Percentiles rank a stretch among this genome's conserved stretches.
Evolutionary conservation across 257 asterid genomes (phyloP).

Genomic region (Solanum verrucosum): DNA sequence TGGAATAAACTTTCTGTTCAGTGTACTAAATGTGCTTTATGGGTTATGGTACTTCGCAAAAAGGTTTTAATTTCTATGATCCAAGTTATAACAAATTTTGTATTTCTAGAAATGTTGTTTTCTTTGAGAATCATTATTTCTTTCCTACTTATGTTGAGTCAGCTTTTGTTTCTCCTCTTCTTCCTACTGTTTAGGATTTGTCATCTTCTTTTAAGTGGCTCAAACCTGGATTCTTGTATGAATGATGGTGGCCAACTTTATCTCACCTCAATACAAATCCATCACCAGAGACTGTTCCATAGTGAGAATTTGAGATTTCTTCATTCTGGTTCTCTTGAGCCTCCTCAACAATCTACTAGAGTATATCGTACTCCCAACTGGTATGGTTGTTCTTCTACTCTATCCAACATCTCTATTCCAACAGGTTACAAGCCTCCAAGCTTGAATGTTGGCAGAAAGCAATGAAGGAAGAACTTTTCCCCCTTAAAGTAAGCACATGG

Average conservation of each 20-base stretch:
- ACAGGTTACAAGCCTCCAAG: not conserved
- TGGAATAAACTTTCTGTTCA: no score
- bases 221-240: not conserved
- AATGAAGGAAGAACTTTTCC: not conserved
- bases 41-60: not conserved
- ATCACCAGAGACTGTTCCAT: not conserved
- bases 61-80: not conserved
- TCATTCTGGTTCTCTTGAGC: not conserved
- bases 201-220: not conserved
- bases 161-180: not conserved
- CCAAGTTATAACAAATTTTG: no score
- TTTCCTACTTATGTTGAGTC: not conserved
- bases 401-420: not conserved
- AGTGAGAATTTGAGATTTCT: not conserved
- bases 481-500: not conserved
- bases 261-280: not conserved
- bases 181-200: not conserved
- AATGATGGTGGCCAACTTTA: not conserved
- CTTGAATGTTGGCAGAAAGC: not conserved
- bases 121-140: no score
- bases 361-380: not conserved
- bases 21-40: not conserved
- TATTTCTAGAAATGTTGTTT: no score
- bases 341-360: not conserved
- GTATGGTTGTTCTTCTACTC: not conserved